A percentile compares a stretch with the other conserved stretches of the same genome.
phyloP scores from a whole-genome alignment of 352 stramenopile genomes.

The Plasmopara viticola region DNA sequence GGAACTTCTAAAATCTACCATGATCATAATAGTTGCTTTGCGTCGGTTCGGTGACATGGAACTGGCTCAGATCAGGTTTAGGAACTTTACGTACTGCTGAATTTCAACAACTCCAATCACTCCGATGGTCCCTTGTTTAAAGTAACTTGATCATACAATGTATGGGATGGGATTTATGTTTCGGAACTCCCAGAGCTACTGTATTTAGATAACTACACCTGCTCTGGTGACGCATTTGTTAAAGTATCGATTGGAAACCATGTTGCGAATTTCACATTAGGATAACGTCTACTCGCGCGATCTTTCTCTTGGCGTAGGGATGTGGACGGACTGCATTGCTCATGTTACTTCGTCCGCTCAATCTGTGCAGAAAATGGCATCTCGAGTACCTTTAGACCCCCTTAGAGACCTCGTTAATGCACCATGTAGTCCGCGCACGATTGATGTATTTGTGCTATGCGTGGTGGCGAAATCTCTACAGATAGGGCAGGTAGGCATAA shows the following conservation, averaged over 20 bases:
- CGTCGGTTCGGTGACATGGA: not conserved
- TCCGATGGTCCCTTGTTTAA: slow-evolving; percentile 1
- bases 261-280: slow-evolving; percentile 1
- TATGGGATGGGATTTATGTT: not conserved
- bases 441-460: too few relatives aligned
- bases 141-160: not conserved
- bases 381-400: slow-evolving; percentile 1
- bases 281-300: not conserved
- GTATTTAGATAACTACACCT: slow-evolving; percentile 9
- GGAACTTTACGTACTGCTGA: slow-evolving; percentile 1
- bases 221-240: not conserved
- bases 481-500: too few relatives aligned
- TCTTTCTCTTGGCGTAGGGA: slow-evolving; percentile 2
- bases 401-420: slow-evolving; percentile 3
- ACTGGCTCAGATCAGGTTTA: not conserved
- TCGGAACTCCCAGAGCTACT: not conserved
- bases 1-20: too few relatives aligned
- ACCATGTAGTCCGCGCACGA: too few relatives aligned
- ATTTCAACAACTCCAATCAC: slow-evolving; percentile 1
- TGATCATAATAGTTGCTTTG: too few relatives aligned
- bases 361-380: slow-evolving; percentile 1
- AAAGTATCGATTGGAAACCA: not conserved
- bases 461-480: too few relatives aligned
- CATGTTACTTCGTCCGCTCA: slow-evolving; percentile 3
- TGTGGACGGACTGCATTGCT: slow-evolving; percentile 2